phyloP scores from a whole-genome alignment of 192 early-diverging fungal species.

The Coemansia sp. region DNA sequence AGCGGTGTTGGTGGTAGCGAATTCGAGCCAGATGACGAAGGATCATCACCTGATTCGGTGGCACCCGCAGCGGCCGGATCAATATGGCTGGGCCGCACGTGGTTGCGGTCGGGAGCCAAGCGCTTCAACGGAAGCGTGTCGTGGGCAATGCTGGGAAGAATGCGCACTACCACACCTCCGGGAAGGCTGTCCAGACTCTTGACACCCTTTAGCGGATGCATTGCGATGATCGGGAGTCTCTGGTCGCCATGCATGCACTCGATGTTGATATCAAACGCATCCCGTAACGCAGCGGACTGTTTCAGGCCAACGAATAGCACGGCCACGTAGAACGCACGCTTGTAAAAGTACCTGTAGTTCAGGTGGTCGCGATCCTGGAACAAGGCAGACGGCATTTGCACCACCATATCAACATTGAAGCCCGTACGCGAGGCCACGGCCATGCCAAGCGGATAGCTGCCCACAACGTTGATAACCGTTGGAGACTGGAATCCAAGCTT shows the following conservation, averaged over 20 bases:
- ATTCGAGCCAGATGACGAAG: neutral
- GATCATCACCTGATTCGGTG: neutral
- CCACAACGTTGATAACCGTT: constrained; percentile 75
- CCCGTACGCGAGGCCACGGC: constrained; percentile 55
- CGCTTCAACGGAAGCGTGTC: constrained; percentile 68
- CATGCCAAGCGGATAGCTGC: constrained; percentile 84
- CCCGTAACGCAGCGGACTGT: constrained; percentile 50
- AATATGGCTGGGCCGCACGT: constrained; percentile 65
- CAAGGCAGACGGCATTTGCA: constrained; percentile 82
- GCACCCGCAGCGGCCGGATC: neutral
- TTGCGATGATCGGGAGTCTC: constrained; percentile 63
- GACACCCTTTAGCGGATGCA: constrained; percentile 49
- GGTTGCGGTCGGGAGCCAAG: constrained; percentile 79
- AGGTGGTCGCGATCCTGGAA: constrained; percentile 93
- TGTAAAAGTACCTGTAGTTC: constrained; percentile 95
- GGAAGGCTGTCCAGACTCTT: constrained; percentile 15
- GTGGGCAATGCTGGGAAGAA: constrained; percentile 73
- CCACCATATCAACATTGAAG: constrained; percentile 86
- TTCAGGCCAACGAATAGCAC: constrained; percentile 53
- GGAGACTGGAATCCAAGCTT: constrained; percentile 81
- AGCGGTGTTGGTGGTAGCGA: constrained; percentile 71
- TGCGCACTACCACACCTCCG: constrained; percentile 59
- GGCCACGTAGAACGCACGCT: constrained; percentile 90
- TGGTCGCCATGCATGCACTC: constrained; percentile 61
- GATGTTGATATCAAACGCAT: constrained; percentile 58